Evolutionary conservation across 163 green algal genomes (phyloP).

Genomic region (Scenedesmus sp.): DNA sequence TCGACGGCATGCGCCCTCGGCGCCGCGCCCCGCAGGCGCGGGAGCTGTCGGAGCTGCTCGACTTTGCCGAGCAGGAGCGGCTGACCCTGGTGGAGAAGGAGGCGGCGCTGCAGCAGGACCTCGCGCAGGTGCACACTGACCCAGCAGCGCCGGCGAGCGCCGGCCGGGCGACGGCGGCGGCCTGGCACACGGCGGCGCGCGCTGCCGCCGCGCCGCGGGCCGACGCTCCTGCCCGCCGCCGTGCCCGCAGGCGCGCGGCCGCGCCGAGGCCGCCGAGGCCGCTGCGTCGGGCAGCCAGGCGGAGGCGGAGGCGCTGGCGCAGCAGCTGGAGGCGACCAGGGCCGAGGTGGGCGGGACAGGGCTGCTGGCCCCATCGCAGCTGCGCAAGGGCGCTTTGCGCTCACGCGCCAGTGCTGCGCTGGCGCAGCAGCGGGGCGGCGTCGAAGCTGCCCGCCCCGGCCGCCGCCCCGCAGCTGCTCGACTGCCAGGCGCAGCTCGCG

Average conservation of each 20-base stretch:
- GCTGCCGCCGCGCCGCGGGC: too few species aligned
- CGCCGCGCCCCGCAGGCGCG: slow-evolving; percentile 21
- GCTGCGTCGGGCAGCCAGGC: slow-evolving; percentile 1
- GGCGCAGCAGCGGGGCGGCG: background rate
- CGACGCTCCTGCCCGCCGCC: background rate
- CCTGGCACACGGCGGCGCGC: too few species aligned
- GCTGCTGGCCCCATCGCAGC: background rate
- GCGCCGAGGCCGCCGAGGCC: background rate
- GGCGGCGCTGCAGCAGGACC: slow-evolving; percentile 29
- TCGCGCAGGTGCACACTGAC: slow-evolving; percentile 7
- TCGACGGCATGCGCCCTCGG: too few species aligned
- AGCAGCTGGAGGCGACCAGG: slow-evolving; percentile 5
- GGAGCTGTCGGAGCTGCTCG: slow-evolving; percentile 40
- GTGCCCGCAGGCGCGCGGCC: slow-evolving; percentile 1
- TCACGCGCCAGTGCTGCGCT: background rate
- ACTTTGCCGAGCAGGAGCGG: slow-evolving; percentile 46
- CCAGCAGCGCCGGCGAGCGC: background rate
- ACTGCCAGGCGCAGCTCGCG: too few species aligned
- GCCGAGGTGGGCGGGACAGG: background rate
- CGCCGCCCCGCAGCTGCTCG: slow-evolving; percentile 1
- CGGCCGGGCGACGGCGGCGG: background rate
- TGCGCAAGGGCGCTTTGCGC: background rate
- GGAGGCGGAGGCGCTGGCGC: slow-evolving; percentile 17
- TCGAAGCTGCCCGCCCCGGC: background rate
- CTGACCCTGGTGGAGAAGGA: slow-evolving; percentile 45